Percentiles rank a stretch among this genome's conserved stretches.
These are phyloP conservation scores for Platismatia glauca DNA, from an alignment of 495 filamentous ascomycete species.

Conservation along the genomic window DNA sequence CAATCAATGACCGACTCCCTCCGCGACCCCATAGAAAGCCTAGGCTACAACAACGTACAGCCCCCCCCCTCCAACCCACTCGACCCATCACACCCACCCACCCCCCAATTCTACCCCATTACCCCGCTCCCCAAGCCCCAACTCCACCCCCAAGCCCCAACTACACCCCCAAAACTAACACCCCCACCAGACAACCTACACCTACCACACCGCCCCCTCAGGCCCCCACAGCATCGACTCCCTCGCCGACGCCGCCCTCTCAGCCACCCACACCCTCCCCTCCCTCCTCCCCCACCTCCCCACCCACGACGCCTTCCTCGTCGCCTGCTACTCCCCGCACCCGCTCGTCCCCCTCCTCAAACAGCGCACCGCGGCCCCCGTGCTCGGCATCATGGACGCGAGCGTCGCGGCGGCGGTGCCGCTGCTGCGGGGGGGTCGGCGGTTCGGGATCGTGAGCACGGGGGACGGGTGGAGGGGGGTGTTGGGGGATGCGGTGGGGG, in stretches of 20 bases:
- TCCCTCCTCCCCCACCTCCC: conserved; percentile 41
- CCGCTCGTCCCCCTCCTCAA: conserved; percentile 59
- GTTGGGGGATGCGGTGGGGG: conserved; percentile 51
- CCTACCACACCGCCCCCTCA: conserved; percentile 49
- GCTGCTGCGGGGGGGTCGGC: neutral
- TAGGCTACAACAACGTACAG: conserved; percentile 40
- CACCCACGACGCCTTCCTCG: conserved; percentile 63
- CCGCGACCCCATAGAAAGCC: no score
- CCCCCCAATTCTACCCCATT: neutral
- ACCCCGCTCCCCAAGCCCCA: neutral
- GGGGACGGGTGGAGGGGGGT: conserved; percentile 74
- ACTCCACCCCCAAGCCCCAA: neutral
- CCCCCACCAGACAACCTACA: conserved; percentile 36
- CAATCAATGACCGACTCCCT: no score
- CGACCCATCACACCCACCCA: neutral
- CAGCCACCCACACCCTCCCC: conserved; percentile 43
- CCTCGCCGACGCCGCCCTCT: conserved; percentile 38
- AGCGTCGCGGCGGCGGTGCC: neutral
- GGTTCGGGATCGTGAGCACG: conserved; percentile 84
- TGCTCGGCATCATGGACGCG: conserved; percentile 40
- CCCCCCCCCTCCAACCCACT: neutral
- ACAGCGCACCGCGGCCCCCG: conserved; percentile 36
- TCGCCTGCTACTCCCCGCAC: conserved; percentile 86
- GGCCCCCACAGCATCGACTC: conserved; percentile 41
- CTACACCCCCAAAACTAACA: neutral